These are phyloP conservation scores for Mangifera indica DNA, from an alignment of 345 rosid genomes.

Conservation along the genomic window DNA sequence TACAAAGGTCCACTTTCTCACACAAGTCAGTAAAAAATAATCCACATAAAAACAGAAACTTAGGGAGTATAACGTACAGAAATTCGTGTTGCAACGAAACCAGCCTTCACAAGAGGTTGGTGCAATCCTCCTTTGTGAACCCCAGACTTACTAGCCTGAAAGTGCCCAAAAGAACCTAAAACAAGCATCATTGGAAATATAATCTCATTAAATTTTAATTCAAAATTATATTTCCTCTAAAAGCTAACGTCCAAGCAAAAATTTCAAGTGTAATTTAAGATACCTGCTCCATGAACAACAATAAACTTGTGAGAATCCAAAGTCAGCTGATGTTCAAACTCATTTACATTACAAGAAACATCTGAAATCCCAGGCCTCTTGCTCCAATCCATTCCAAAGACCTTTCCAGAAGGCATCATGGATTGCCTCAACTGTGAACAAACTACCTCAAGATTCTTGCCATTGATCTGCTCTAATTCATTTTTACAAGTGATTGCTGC, in stretches of 20 bases:
- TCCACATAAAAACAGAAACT: background rate
- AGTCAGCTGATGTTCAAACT: constrained; percentile 33
- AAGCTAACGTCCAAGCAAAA: background rate
- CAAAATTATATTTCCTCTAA: background rate
- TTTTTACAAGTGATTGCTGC: constrained; percentile 87
- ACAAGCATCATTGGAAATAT: constrained; percentile 1
- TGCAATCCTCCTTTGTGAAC: constrained; percentile 90
- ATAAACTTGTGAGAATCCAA: constrained; percentile 51
- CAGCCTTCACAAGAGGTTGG: constrained; percentile 75
- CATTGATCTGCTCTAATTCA: constrained; percentile 81
- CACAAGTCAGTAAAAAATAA: background rate
- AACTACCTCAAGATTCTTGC: constrained; percentile 56
- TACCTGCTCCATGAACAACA: constrained; percentile 97
- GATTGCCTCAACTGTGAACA: constrained; percentile 67
- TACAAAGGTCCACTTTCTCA: background rate
- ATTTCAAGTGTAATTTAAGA: constrained; percentile 3
- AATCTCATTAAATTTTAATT: background rate
- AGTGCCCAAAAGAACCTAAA: constrained; percentile 95
- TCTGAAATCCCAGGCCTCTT: constrained; percentile 59
- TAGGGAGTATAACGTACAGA: constrained; percentile 51
- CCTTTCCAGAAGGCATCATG: constrained; percentile 43
- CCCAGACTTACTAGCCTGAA: constrained; percentile 93
- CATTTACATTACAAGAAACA: constrained; percentile 40
- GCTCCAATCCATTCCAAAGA: constrained; percentile 89
- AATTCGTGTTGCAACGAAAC: constrained; percentile 89